These are phyloP conservation scores for Mycena amicta DNA, from an alignment of 768 basidiomycete genomes.

Conservation along the genomic window DNA sequence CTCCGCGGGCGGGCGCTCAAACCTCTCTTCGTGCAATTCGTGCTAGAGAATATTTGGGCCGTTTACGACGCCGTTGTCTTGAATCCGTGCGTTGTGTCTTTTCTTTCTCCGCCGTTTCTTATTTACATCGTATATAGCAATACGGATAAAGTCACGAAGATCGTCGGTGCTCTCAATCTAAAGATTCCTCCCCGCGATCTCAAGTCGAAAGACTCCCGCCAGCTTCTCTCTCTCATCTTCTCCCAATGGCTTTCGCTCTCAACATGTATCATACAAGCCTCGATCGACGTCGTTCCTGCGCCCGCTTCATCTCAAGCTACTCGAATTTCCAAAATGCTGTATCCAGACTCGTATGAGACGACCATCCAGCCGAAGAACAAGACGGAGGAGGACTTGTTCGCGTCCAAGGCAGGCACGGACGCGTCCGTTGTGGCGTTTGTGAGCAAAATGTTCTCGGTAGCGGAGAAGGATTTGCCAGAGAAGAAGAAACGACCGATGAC, in stretches of 20 bases:
- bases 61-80: constrained; percentile 89
- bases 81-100: constrained; percentile 74
- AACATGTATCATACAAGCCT: constrained; percentile 86
- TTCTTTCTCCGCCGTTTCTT: not conserved
- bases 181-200: constrained; percentile 88
- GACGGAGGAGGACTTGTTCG: constrained; percentile 82
- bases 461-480: constrained; percentile 80
- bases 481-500: constrained; percentile 77
- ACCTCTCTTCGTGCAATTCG: constrained; percentile 95
- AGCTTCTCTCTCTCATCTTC: constrained; percentile 84
- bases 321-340: constrained; percentile 89
- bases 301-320: constrained; percentile 79
- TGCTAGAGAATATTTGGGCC: constrained; percentile 96
- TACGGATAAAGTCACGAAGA: constrained; percentile 85
- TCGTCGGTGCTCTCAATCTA: constrained; percentile 77
- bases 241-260: constrained; percentile 96
- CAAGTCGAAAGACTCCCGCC: constrained; percentile 86
- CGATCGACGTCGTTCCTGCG: constrained; percentile 92
- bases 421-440: constrained; percentile 83
- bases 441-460: constrained; percentile 97
- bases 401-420: constrained; percentile 58
- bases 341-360: constrained; percentile 72
- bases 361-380: constrained; percentile 69
- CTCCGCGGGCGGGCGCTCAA: constrained; percentile 85
- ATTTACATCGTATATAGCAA: constrained; percentile 56